These are phyloP conservation scores for Botrytis aclada DNA, from an alignment of 2,329 filamentous ascomycete genomes.

Conservation along the genomic window DNA sequence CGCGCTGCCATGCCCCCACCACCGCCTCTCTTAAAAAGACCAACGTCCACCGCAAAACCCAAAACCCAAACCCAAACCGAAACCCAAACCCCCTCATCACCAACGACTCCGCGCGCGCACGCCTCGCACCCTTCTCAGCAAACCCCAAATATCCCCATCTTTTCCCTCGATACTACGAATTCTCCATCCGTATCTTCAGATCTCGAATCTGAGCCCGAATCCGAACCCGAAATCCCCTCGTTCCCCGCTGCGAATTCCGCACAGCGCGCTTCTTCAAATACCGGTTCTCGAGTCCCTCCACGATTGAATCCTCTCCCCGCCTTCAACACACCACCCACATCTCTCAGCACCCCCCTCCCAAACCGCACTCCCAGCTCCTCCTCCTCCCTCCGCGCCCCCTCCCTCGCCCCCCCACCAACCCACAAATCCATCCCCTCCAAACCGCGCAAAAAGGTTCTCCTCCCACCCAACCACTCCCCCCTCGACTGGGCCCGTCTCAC, in stretches of 20 bases:
- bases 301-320: conserved; percentile 25
- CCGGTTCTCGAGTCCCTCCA: conserved; percentile 24
- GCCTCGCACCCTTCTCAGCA: conserved; percentile 2
- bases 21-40: conserved; percentile 31
- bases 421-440: conserved; percentile 45
- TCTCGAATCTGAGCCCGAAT: neutral
- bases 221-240: conserved; percentile 23
- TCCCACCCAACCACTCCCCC: conserved; percentile 76
- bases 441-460: conserved; percentile 67
- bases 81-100: conserved; percentile 31
- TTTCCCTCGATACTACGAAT: conserved; percentile 25
- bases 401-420: conserved; percentile 49
- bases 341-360: conserved; percentile 34
- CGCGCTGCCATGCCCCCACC: conserved; percentile 44
- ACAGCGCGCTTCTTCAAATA: conserved; percentile 46
- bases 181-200: neutral
- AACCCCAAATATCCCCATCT: conserved; percentile 24
- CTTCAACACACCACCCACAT: conserved; percentile 1
- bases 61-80: neutral
- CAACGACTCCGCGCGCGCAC: conserved; percentile 52
- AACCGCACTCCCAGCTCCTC: conserved; percentile 41
- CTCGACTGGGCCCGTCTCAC: conserved; percentile 91
- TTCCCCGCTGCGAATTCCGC: conserved; percentile 53
- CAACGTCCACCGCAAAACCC: conserved; percentile 6
- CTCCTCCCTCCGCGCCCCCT: conserved; percentile 48